Evolutionary conservation across 2,329 filamentous ascomycete genomes (phyloP), one percentile per base, ranked within the genome.

Genomic region (Cercospora sesami): DNA sequence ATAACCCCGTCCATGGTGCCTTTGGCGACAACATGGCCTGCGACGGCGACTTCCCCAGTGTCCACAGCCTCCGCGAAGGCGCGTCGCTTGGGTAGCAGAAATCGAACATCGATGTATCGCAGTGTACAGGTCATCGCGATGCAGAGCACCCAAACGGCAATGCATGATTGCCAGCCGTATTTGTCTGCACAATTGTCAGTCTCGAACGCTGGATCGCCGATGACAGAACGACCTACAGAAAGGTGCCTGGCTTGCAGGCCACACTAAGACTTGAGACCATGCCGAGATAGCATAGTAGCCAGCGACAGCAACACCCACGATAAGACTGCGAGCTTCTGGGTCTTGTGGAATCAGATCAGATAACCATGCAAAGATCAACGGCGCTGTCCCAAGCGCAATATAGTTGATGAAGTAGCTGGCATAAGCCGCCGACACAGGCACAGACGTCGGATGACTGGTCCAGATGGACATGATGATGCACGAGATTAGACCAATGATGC

Each of bases 381-480:
- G 84, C 1, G 84, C 84, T 0, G 84, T 86, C 1, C 84, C 84
- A 3, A 85, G 75, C 16, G 78, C 79, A 9, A 83, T 76, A 69
- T 81, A 84, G 0, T 81, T 80, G 72, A 86, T 83, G 70, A 86
- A 85, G 68, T 85, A 86, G 60, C 81, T 81, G 2, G 83, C 82
- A 69, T 86, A 86, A 0, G 83, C 84, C 2, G 81, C 81, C 0
- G 80, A 79, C 0, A 86, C 63, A 0, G 82, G 78, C 0, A 83
- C 81, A 0, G 77, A 74, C 2, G 72, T 70, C 0, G 84, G 83
- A 30, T 83, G 78, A 1, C 79, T 73, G 0, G 84, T 86, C 84
- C 84, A 86, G n/a, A 85, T 75, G 23, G 80, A 84, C 83, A 86
- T 85, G n/a, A 82, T 82, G 31, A 85, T 83, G 64, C 79, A 81